These are phyloP conservation scores for Heritiera littoralis DNA, from an alignment of 345 rosid species.

Conservation along the genomic window DNA sequence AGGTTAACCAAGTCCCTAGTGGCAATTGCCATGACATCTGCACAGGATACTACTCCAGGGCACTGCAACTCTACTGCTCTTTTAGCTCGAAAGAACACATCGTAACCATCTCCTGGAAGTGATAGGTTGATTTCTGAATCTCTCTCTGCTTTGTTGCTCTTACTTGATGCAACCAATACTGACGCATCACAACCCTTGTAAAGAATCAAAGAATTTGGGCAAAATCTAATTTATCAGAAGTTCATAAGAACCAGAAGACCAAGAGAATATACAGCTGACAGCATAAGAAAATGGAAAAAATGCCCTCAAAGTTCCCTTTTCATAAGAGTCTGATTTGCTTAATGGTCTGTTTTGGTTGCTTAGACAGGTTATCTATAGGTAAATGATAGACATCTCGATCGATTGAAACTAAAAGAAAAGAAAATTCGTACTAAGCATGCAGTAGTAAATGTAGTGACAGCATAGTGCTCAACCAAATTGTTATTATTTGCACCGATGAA, in stretches of 20 bases:
- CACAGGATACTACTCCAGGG: constrained; percentile 29
- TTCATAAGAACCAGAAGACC: neutral
- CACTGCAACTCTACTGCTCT: constrained; percentile 24
- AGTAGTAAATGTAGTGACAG: too few relatives aligned
- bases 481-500: neutral
- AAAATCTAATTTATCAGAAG: neutral
- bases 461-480: too few relatives aligned
- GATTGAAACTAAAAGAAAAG: too few relatives aligned
- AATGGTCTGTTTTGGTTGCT: too few relatives aligned
- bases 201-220: neutral
- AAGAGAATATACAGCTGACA: too few relatives aligned
- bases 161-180: neutral
- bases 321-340: too few relatives aligned
- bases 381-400: too few relatives aligned
- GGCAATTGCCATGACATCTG: constrained; percentile 23
- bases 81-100: constrained; percentile 9
- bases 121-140: constrained; percentile 29
- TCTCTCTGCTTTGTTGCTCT: constrained; percentile 20
- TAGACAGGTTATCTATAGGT: too few relatives aligned
- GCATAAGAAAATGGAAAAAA: too few relatives aligned
- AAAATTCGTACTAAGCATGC: too few relatives aligned
- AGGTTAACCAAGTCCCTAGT: constrained; percentile 24
- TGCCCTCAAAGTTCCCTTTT: too few relatives aligned
- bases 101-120: constrained; percentile 20
- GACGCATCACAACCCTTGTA: constrained; percentile 23